Base-by-base conservation (phyloP, 257 asterid genomes). In the Fraxinus quadrangulata region DNA sequence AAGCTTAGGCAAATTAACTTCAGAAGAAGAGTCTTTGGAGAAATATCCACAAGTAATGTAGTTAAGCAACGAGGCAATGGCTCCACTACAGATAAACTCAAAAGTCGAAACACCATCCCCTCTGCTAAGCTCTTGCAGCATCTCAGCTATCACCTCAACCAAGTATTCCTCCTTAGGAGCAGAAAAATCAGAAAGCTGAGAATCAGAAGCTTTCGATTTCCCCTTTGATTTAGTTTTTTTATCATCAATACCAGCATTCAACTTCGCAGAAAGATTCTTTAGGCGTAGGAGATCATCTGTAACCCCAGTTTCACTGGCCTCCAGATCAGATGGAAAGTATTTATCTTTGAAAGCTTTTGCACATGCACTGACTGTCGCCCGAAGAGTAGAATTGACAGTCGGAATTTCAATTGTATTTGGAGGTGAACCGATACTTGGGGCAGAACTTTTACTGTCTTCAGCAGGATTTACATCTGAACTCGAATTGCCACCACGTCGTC, bases 51-150 rank as follows among this genome's bases (percentile, higher is more conserved):
- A 94, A 1, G 98, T 90, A 69, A 92, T 89, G 81, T 94, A 96
- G 85, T 90, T 90, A 72, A 96, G 95, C 82, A 96, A 83, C 73
- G 99, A 88, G 42, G 86, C 84, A 76, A 96, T 96, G 67, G 86
- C 98, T 54, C 99, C 98, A 79, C 99, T 94, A 76, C 99, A 97
- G 73, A 92, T 92, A 72, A 96, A 96, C 86, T 96, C 99, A 79
- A 94, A 96, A 65, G 98, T 94, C 51, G 99, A 96, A 40, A 96
- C 98, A 31, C 99, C 97, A n/a, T 92, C 98, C 54, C 90, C 98
- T 84, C 86, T 88, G 88, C 94, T 82, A 70, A 96, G 96, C 89
- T 96, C 99, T 80, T 78, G 83, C 87, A 96, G 80, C 84, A 96
- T 89, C 89, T 91, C 97, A 81, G 87, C 78, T 80, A 94, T 83